These are phyloP conservation scores for Talaromyces adpressus DNA, from an alignment of 495 filamentous ascomycete species.

Conservation along the genomic window DNA sequence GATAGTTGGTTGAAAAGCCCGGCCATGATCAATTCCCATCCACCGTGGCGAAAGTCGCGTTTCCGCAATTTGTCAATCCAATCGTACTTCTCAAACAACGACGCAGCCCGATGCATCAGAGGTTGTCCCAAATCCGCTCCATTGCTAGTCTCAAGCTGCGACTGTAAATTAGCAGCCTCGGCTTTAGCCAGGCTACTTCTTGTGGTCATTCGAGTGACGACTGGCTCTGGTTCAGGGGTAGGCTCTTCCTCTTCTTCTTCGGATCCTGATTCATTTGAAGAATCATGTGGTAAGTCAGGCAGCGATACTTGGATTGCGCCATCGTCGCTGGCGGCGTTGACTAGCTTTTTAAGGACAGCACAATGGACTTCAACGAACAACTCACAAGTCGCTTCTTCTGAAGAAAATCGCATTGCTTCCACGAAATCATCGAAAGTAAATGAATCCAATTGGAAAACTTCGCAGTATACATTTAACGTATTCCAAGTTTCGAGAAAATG, in stretches of 20 bases:
- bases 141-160: constrained; percentile 35
- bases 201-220: constrained; percentile 63
- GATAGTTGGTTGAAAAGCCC: constrained; percentile 83
- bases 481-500: constrained; percentile 86
- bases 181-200: constrained; percentile 77
- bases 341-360: constrained; percentile 78
- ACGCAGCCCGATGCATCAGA: constrained; percentile 65
- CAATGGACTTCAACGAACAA: constrained; percentile 89
- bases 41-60: constrained; percentile 82
- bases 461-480: constrained; percentile 91
- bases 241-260: constrained; percentile 45
- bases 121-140: constrained; percentile 25
- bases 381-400: constrained; percentile 73
- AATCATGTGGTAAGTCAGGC: constrained; percentile 65
- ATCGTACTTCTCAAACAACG: constrained; percentile 57
- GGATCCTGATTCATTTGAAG: constrained; percentile 52
- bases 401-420: constrained; percentile 75
- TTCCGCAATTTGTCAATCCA: constrained; percentile 81
- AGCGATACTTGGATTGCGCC: constrained; percentile 74
- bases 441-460: constrained; percentile 86
- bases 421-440: constrained; percentile 97
- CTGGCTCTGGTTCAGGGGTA: constrained; percentile 54
- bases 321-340: constrained; percentile 61
- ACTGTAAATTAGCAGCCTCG: constrained; percentile 58
- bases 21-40: constrained; percentile 85